Conservation (phyloP, 805 yeast species). For the Kodamaea kaohsiungensis region DNA sequence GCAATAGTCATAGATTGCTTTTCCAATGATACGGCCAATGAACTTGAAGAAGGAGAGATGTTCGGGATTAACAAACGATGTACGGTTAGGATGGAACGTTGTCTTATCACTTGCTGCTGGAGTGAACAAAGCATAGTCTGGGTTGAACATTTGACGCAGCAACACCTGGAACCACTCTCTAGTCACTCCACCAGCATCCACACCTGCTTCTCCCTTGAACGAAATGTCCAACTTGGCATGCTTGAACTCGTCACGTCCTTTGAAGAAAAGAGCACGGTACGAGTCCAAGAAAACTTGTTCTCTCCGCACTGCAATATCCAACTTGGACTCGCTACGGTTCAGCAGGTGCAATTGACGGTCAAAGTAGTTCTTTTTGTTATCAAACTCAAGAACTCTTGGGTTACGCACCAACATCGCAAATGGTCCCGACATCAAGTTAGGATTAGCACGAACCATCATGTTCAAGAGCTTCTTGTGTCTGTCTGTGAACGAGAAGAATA, state of each 20-base stretch:
- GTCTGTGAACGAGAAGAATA: conserved; percentile 85
- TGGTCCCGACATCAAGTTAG: conserved; percentile 94
- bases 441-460: conserved; percentile 87
- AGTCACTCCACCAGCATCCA: conserved; percentile 98
- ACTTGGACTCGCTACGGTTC: conserved; percentile 44
- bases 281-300: conserved; percentile 92
- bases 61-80: conserved; percentile 91
- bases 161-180: conserved; percentile 97
- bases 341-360: conserved; percentile 66
- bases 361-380: conserved; percentile 86
- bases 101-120: conserved; percentile 92
- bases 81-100: conserved; percentile 92
- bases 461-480: conserved; percentile 85
- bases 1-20: conserved; percentile 85
- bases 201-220: conserved; percentile 94
- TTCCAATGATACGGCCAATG: conserved; percentile 91
- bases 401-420: conserved; percentile 85
- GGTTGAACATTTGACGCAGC: conserved; percentile 92
- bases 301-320: conserved; percentile 72
- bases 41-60: conserved; percentile 91
- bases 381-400: conserved; percentile 89
- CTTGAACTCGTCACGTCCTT: conserved; percentile 70
- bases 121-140: conserved; percentile 87
- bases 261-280: conserved; percentile 77
- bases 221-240: conserved; percentile 71